These are phyloP conservation scores for Magnaporthales sp. DNA, from an alignment of 2,329 filamentous ascomycete genomes.

Conservation along the genomic window DNA sequence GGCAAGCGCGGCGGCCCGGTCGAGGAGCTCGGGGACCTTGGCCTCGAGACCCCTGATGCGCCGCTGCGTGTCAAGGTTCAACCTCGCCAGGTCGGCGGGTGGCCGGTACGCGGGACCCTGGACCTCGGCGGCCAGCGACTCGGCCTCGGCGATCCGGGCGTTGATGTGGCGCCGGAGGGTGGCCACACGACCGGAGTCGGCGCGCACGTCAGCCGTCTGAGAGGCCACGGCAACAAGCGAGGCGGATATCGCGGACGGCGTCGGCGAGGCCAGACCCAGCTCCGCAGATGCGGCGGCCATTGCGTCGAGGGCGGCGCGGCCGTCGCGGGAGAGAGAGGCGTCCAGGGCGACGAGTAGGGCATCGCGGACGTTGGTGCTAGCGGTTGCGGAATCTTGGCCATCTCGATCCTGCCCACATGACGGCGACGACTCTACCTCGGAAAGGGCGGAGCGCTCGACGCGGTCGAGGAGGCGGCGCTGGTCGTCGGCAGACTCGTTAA, in stretches of 20 bases:
- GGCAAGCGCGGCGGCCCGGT: slow-evolving; percentile 37
- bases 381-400: not conserved
- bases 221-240: slow-evolving; percentile 48
- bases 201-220: slow-evolving; percentile 43
- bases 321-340: slow-evolving; percentile 44
- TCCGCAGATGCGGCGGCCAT: slow-evolving; percentile 43
- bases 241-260: slow-evolving; percentile 38
- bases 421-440: slow-evolving; percentile 35
- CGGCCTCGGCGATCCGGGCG: slow-evolving; percentile 34
- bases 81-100: slow-evolving; percentile 49
- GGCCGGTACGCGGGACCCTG: slow-evolving; percentile 40
- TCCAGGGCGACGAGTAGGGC: slow-evolving; percentile 46
- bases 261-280: slow-evolving; percentile 39
- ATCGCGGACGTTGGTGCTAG: slow-evolving; percentile 17
- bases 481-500: slow-evolving; percentile 73
- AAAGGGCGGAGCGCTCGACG: slow-evolving; percentile 51
- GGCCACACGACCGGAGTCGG: slow-evolving; percentile 44
- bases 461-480: slow-evolving; percentile 48
- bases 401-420: slow-evolving; percentile 7
- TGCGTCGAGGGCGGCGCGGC: slow-evolving; percentile 44
- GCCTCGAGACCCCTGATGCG: slow-evolving; percentile 57
- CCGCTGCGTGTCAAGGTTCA: slow-evolving; percentile 67
- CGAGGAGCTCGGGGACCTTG: slow-evolving; percentile 59
- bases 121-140: slow-evolving; percentile 31
- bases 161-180: slow-evolving; percentile 48